Conservation (phyloP, 371 early-diverging fungal genomes). For the Mucor indicus region DNA sequence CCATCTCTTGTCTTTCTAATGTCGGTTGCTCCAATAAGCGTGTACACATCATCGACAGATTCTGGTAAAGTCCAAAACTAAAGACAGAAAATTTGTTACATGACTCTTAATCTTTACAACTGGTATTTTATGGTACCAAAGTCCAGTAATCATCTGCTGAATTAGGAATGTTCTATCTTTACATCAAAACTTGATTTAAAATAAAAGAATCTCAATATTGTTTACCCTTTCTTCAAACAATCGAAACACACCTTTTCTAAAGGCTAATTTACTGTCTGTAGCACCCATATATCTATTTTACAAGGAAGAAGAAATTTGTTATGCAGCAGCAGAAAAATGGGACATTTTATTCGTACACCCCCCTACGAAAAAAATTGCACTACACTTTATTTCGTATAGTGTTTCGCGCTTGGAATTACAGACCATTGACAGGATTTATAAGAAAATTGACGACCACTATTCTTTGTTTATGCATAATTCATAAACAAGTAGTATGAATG, state of each 20-base stretch:
- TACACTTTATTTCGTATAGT: too few species aligned
- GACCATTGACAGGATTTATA: too few species aligned
- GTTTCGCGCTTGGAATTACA: too few species aligned
- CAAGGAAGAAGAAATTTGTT: not conserved
- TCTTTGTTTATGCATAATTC: too few species aligned
- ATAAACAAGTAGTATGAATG: too few species aligned
- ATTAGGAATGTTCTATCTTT: constrained; percentile 50
- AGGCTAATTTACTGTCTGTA: constrained; percentile 83
- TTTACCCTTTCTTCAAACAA: constrained; percentile 71
- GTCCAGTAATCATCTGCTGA: constrained; percentile 65
- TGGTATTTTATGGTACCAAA: too few species aligned
- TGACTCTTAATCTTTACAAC: too few species aligned
- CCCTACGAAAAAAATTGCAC: too few species aligned
- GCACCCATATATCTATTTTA: constrained; percentile 63
- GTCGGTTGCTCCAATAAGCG: constrained; percentile 73
- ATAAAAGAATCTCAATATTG: not conserved
- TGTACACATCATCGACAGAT: constrained; percentile 78
- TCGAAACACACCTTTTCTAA: constrained; percentile 82
- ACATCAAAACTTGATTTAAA: not conserved
- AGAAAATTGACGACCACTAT: too few species aligned
- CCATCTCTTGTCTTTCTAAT: constrained; percentile 67
- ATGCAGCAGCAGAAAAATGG: not conserved
- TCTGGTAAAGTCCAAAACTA: constrained; percentile 76
- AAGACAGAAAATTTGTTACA: too few species aligned
- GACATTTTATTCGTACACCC: not conserved